phyloP scores from a whole-genome alignment of 352 stramenopile species.

The Globisporangium lucens region DNA sequence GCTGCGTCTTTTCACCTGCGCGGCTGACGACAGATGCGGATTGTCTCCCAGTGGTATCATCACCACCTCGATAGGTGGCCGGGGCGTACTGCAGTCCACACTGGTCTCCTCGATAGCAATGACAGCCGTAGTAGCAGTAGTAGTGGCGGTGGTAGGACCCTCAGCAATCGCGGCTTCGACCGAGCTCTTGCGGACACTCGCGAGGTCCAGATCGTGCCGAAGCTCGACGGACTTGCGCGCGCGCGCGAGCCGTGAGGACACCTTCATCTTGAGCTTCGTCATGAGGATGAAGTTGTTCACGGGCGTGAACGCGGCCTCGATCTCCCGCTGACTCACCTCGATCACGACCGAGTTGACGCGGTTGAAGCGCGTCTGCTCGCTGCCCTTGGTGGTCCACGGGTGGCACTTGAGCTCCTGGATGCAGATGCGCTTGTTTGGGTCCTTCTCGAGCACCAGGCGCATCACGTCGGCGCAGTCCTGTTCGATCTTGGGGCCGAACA shows the following conservation, averaged over 20 bases:
- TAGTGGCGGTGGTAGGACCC: neutral
- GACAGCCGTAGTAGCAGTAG: neutral
- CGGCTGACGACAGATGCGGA: neutral
- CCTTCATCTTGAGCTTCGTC: constrained; percentile 74
- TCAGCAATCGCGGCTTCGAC: neutral
- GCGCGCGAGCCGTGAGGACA: constrained; percentile 46
- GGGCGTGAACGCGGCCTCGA: constrained; percentile 72
- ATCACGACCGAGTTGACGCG: constrained; percentile 16
- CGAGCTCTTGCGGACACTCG: neutral
- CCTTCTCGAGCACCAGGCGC: constrained; percentile 52
- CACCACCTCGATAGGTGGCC: neutral
- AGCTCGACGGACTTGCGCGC: constrained; percentile 29
- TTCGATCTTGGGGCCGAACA: constrained; percentile 35
- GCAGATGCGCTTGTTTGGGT: constrained; percentile 46
- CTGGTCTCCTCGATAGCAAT: neutral
- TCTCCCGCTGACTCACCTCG: constrained; percentile 57
- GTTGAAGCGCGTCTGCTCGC: neutral
- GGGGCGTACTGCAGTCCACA: neutral
- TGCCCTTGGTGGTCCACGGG: constrained; percentile 36
- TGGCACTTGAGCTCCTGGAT: constrained; percentile 53
- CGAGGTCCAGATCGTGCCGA: neutral
- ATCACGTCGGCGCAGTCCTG: constrained; percentile 44
- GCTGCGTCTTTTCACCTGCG: neutral
- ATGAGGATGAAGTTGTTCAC: constrained; percentile 84
- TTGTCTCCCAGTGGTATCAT: neutral